Percentiles rank a stretch among this genome's conserved stretches.
These are phyloP conservation scores for Xylaria intraflava DNA, from an alignment of 495 filamentous ascomycete genomes.

Conservation along the genomic window DNA sequence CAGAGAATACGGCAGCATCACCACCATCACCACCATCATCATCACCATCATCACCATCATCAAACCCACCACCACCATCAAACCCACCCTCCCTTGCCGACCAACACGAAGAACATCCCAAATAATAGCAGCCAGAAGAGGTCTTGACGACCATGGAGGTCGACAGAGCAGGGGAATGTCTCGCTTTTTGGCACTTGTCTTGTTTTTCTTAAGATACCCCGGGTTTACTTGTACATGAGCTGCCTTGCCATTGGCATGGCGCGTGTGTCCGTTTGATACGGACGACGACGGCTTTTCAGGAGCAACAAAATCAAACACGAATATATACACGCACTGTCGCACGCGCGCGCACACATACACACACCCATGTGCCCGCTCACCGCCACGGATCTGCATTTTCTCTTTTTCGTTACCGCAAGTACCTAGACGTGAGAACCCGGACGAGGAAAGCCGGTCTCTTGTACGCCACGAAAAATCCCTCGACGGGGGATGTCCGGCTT, in stretches of 20 bases:
- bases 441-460: neutral
- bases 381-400: neutral
- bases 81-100: slow-evolving; percentile 17
- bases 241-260: neutral
- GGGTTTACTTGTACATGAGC: neutral
- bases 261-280: neutral
- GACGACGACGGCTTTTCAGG: neutral
- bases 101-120: slow-evolving; percentile 8
- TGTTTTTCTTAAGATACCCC: slow-evolving; percentile 2
- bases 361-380: neutral
- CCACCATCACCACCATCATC: slow-evolving; percentile 14
- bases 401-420: neutral
- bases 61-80: slow-evolving; percentile 21
- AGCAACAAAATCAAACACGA: neutral
- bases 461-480: neutral
- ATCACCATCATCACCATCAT: slow-evolving; percentile 20
- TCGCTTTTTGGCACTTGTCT: no score
- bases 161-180: no score
- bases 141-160: slow-evolving; percentile 2
- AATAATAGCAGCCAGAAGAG: slow-evolving; percentile 18
- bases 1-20: slow-evolving; percentile 31
- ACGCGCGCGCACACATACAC: neutral
- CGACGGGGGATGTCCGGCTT: neutral
- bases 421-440: neutral
- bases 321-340: neutral